phyloP scores from a whole-genome alignment of 2,329 filamentous ascomycete genomes.

The Cercospora zeae-maydis region DNA sequence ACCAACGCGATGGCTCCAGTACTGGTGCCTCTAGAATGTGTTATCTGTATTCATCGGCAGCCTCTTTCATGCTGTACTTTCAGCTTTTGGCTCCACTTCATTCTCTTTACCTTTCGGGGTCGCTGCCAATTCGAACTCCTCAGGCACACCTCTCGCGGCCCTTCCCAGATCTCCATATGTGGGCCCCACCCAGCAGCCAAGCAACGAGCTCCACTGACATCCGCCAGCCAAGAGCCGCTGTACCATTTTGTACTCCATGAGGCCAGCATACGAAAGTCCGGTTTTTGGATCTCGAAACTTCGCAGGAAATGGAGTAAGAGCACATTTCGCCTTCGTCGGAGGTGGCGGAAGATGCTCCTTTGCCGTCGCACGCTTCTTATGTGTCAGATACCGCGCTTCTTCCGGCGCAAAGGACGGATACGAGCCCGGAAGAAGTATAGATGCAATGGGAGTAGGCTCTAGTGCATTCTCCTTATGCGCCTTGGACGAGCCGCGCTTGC shows the following conservation, averaged over 20 bases:
- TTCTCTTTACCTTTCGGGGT: neutral
- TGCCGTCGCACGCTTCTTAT: slow-evolving; percentile 39
- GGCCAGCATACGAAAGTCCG: slow-evolving; percentile 74
- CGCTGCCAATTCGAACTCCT: slow-evolving; percentile 55
- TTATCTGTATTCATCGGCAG: neutral
- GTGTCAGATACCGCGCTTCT: slow-evolving; percentile 50
- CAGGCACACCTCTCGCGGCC: slow-evolving; percentile 74
- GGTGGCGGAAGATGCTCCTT: slow-evolving; percentile 36
- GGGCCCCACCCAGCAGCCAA: slow-evolving; percentile 77
- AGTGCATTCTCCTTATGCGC: slow-evolving; percentile 33
- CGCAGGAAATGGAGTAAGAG: slow-evolving; percentile 68
- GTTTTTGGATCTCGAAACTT: slow-evolving; percentile 83
- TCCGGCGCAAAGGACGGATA: slow-evolving; percentile 52
- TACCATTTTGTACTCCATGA: slow-evolving; percentile 77
- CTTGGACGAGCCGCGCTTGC: slow-evolving; percentile 22
- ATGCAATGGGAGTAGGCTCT: slow-evolving; percentile 55
- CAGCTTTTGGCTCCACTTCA: neutral
- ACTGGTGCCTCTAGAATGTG: neutral
- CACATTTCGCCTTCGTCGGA: slow-evolving; percentile 56
- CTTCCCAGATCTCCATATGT: slow-evolving; percentile 38
- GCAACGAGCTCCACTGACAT: slow-evolving; percentile 75
- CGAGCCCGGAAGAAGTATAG: slow-evolving; percentile 51
- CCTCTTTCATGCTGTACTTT: neutral
- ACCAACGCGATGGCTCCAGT: neutral
- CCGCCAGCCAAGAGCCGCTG: slow-evolving; percentile 68